phyloP scores from a whole-genome alignment of 73 alveolate genomes.

The Paramecium tetraurelia region DNA sequence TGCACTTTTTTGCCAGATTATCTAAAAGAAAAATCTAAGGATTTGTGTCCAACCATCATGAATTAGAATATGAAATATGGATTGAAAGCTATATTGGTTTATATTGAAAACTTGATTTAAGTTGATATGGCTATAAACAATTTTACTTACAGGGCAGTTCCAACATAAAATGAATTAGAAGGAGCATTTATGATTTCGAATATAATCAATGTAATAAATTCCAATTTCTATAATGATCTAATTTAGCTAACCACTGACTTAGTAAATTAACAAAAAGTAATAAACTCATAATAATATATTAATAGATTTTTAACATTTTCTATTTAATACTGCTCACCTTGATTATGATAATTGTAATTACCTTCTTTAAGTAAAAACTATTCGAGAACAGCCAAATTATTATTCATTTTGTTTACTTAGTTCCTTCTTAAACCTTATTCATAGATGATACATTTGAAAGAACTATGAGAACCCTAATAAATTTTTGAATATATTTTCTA shows the following conservation, averaged over 20 bases:
- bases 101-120: neutral
- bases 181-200: constrained; percentile 17
- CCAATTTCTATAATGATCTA: neutral
- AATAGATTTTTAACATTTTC: neutral
- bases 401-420: neutral
- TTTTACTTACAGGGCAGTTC: neutral
- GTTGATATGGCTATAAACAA: neutral
- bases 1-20: neutral
- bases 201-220: neutral
- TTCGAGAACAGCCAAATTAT: neutral
- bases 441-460: constrained; percentile 23
- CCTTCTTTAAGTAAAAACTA: neutral
- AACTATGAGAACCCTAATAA: neutral
- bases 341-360: neutral
- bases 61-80: neutral
- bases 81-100: neutral
- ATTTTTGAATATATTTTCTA: neutral
- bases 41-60: neutral
- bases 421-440: neutral
- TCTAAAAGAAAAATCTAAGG: neutral
- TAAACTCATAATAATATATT: too few relatives aligned
- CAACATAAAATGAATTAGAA: neutral
- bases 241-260: neutral
- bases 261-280: neutral
- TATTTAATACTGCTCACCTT: neutral